Conservation (phyloP, 108 stramenopile species). For the Nannochloropsis oceanica region DNA sequence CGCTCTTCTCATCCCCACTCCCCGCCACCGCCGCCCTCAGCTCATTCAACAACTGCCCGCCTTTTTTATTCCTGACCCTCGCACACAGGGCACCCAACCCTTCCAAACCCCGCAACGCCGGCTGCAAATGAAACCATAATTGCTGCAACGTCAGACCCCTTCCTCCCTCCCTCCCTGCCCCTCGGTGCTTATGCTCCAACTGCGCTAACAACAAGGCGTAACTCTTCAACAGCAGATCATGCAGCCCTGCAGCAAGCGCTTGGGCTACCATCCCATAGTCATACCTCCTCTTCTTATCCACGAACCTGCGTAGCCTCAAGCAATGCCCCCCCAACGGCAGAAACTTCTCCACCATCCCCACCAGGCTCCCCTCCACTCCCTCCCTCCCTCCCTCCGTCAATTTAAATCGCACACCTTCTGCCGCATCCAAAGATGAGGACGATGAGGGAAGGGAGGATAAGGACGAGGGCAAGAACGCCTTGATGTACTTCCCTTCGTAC, state of each 20-base stretch:
- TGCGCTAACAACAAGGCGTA: constrained; percentile 55
- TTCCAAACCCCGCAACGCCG: constrained; percentile 54
- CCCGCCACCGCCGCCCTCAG: constrained; percentile 30
- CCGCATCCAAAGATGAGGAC: not conserved
- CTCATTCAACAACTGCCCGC: constrained; percentile 60
- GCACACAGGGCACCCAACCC: constrained; percentile 45
- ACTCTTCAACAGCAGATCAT: constrained; percentile 48
- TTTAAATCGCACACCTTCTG: not conserved
- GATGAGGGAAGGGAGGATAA: not conserved
- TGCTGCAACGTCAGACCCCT: constrained; percentile 49
- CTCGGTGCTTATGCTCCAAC: constrained; percentile 45
- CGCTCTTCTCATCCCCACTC: constrained; percentile 50
- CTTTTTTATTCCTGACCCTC: constrained; percentile 43
- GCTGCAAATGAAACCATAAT: constrained; percentile 53
- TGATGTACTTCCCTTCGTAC: not conserved
- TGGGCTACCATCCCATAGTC: constrained; percentile 71
- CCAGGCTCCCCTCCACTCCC: not conserved
- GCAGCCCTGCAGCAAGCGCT: constrained; percentile 60
- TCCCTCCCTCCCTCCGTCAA: not conserved
- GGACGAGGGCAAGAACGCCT: not conserved
- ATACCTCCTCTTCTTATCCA: constrained; percentile 44
- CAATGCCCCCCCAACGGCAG: constrained; percentile 56
- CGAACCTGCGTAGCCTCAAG: constrained; percentile 50
- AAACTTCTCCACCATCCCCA: constrained; percentile 43
- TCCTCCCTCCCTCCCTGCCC: constrained; percentile 1